phyloP scores from a whole-genome alignment of 176 grass and related monocot species.

The Aegilops longissima region DNA sequence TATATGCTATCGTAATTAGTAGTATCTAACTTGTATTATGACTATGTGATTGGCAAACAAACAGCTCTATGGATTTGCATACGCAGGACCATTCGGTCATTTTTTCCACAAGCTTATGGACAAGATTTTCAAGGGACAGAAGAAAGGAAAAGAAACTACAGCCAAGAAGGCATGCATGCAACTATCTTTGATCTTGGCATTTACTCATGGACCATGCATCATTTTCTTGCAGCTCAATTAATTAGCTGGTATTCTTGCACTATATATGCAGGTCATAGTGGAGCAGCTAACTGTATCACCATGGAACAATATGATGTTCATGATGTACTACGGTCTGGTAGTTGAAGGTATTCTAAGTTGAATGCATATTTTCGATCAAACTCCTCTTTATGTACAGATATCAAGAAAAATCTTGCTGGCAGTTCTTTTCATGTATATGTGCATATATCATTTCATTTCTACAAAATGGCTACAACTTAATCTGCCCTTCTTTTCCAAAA shows the following conservation, averaged over 20 bases:
- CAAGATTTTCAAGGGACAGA: slow-evolving; percentile 67
- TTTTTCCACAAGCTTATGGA: slow-evolving; percentile 89
- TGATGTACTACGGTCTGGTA: slow-evolving; percentile 79
- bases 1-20: not conserved
- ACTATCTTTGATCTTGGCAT: not conserved
- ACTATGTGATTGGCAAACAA: slow-evolving; percentile 4
- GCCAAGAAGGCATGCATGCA: slow-evolving; percentile 75
- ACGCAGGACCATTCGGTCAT: slow-evolving; percentile 82
- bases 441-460: not conserved
- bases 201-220: not conserved
- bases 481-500: not conserved
- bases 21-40: not conserved
- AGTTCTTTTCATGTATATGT: not conserved
- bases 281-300: slow-evolving; percentile 76
- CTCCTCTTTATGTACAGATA: not conserved
- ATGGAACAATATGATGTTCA: slow-evolving; percentile 84
- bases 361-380: slow-evolving; percentile 16
- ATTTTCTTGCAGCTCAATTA: not conserved
- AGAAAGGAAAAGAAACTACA: slow-evolving; percentile 85
- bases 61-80: slow-evolving; percentile 82
- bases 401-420: not conserved
- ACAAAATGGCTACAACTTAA: not conserved
- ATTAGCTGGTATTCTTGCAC: not conserved
- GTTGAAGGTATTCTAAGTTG: slow-evolving; percentile 55
- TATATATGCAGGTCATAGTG: slow-evolving; percentile 51